A percentile compares a stretch with the other conserved stretches of the same genome.
phyloP scores from a whole-genome alignment of 2,329 filamentous ascomycete species.

The Fusarium veterinarium region DNA sequence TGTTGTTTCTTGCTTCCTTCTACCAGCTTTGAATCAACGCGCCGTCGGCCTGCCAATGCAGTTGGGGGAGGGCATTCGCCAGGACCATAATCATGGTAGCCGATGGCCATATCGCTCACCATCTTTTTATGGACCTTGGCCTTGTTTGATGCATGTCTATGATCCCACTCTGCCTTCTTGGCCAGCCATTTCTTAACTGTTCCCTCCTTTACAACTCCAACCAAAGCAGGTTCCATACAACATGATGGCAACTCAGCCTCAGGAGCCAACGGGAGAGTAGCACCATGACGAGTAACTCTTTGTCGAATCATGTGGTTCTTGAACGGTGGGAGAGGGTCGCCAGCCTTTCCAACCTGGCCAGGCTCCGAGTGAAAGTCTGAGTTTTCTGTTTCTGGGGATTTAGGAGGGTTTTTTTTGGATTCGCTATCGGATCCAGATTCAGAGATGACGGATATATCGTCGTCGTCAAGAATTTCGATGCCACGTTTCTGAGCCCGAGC shows the following conservation, averaged over 20 bases:
- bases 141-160: slow-evolving; percentile 75
- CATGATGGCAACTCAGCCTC: slow-evolving; percentile 74
- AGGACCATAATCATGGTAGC: slow-evolving; percentile 75
- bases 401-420: slow-evolving; percentile 32
- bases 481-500: slow-evolving; percentile 82
- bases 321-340: slow-evolving; percentile 84
- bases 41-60: slow-evolving; percentile 79
- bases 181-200: slow-evolving; percentile 87
- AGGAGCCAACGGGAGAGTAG: slow-evolving; percentile 74
- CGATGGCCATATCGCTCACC: slow-evolving; percentile 76
- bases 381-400: slow-evolving; percentile 31
- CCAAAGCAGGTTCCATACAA: slow-evolving; percentile 68
- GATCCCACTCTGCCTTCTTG: slow-evolving; percentile 79
- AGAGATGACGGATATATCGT: slow-evolving; percentile 80
- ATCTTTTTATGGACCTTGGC: slow-evolving; percentile 78
- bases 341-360: slow-evolving; percentile 80
- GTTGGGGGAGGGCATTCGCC: slow-evolving; percentile 86
- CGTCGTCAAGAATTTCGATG: slow-evolving; percentile 85
- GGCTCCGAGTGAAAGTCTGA: slow-evolving; percentile 33
- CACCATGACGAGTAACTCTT: slow-evolving; percentile 81
- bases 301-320: slow-evolving; percentile 92
- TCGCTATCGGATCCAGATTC: slow-evolving; percentile 59
- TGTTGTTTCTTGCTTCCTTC: slow-evolving; percentile 63
- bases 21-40: slow-evolving; percentile 55
- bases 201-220: slow-evolving; percentile 83